Evolutionary conservation across 805 yeast genomes (phyloP), one percentile per base, ranked within the genome.

Genomic region (Candida chilensis): DNA sequence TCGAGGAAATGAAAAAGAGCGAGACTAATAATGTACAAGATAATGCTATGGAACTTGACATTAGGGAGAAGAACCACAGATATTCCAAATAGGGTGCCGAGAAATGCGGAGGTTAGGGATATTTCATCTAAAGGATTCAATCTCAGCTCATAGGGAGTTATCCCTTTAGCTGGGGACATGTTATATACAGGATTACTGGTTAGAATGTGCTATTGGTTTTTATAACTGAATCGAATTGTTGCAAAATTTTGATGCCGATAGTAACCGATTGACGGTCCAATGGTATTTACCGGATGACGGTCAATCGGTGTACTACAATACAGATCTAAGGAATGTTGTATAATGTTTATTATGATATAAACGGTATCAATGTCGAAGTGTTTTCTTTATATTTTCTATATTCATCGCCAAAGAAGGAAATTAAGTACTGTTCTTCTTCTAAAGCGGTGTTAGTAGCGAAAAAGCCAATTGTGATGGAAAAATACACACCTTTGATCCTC

Each of bases 1-100:
- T 92, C 98, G 14, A 84, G 48, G 41, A 83, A 71, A 50, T 92
- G 97, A 55, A 92, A 92, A 0, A 66, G 17, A 3, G 79, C 16
- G 15, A n/a, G n/a, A n/a, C 16, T 10, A 13, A 22, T 12, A 20
- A 16, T 13, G 15, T 15, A 12, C 14, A 24, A n/a, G 31, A 27
- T 10, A 7, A 18, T n/a, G 21, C 24, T 4, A 25, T 25, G 13
- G 25, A 18, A 11, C 5, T 13, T 17, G 32, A 25, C 18, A 15
- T 22, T 6, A 31, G 13, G 12, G 15, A 19, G n/a, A 21, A 19
- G 16, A 19, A 19, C 17, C 36, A 11, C 1, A 24, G 10, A 19
- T 40, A 33, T 28, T 51, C 58, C 5, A 44, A 12, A 1, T 48
- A 17, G 3, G 54, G 38, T 1, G 37, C 32, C 6, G 35, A 22